Evolutionary conservation across 139 green algal species (phyloP), one percentile per base, ranked within the genome.

Genomic region (Micractinium sp.): DNA sequence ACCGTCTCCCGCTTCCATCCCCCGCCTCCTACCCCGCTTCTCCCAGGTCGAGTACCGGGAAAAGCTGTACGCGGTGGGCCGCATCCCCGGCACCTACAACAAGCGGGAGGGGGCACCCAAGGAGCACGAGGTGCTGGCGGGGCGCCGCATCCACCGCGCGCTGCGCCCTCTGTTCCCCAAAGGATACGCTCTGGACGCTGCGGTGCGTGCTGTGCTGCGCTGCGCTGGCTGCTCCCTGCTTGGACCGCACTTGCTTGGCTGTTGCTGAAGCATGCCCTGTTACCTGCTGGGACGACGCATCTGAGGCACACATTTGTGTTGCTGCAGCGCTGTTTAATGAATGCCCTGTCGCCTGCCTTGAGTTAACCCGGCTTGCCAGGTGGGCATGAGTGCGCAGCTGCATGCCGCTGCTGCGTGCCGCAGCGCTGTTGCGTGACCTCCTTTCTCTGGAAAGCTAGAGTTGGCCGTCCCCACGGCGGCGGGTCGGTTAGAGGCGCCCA

Each of bases 31-130:
- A 12, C 69, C 74, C 76, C 29, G 47, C 29, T 35, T 13, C 19
- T 53, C 69, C 16, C 87, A 96, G 92, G 94, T 98, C 23, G 93
- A 98, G 47, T 98, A 98, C 78, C 89, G 93, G 53, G 96, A 98
- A 89, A 93, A 91, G 38, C 25, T 92, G 47, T 95, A 88, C 77
- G 93, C 94, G 0, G 89, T 89, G 19, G 96, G 95, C 12, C 90
- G 87, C 56, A 96, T 98, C 38, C 96, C 96, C 33, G n/a, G 14
- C 29, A 93, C 90, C 23, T 90, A 91, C 36, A 93, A 92, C 88
- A 91, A 95, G n/a, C 90, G 91, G 14, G 96, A 98, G 89, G 88
- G 91, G 0, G 66, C 67, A 9, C 86, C 90, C 35, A 95, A 90
- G 75, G 93, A 97, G 22, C 88, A 94, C 31, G 96, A 98, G 93